Conservation (phyloP, 345 rosid species). For the Ricinus communis region DNA sequence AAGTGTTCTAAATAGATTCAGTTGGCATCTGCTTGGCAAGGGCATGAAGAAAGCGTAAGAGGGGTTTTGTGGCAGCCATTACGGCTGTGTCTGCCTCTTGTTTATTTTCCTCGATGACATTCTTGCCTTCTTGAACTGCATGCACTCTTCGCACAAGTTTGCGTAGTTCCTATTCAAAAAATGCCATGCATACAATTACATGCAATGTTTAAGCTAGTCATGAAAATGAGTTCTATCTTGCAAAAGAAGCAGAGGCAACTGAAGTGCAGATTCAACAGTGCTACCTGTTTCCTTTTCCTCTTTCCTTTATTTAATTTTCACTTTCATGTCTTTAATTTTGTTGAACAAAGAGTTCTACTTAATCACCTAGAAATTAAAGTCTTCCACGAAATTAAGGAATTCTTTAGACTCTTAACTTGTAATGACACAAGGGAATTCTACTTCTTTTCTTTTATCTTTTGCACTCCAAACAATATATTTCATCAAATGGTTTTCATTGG, state of each 20-base stretch:
- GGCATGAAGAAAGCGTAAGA: slow-evolving; percentile 47
- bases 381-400: neutral
- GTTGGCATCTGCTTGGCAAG: slow-evolving; percentile 52
- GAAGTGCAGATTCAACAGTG: neutral
- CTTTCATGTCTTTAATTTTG: neutral
- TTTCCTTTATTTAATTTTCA: neutral
- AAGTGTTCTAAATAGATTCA: slow-evolving; percentile 16
- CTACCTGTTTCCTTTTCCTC: neutral
- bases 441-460: neutral
- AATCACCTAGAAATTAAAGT: neutral
- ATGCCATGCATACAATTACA: neutral
- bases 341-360: neutral
- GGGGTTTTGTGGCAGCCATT: slow-evolving; percentile 50
- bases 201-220: neutral
- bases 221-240: neutral
- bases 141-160: slow-evolving; percentile 72
- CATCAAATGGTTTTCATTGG: neutral
- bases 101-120: slow-evolving; percentile 34
- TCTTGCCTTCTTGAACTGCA: slow-evolving; percentile 40
- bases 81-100: slow-evolving; percentile 38
- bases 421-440: too few species aligned
- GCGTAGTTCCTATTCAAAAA: slow-evolving; percentile 60
- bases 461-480: neutral
- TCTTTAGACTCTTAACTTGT: neutral
- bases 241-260: neutral